These are phyloP conservation scores for Starmera dryadoides DNA, from an alignment of 805 yeast species.

Conservation along the genomic window DNA sequence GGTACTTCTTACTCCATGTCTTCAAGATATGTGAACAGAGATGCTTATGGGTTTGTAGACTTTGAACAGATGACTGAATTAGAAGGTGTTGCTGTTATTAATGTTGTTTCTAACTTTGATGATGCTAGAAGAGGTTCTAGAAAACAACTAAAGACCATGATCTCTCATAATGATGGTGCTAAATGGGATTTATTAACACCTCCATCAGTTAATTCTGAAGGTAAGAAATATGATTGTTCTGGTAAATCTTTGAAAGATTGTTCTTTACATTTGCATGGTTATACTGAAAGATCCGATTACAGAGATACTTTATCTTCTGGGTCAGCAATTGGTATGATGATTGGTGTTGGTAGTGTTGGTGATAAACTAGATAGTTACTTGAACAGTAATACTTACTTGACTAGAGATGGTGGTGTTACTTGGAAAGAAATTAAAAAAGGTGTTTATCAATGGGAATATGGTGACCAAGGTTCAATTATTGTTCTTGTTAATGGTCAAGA, in stretches of 20 bases:
- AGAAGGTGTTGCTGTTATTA: constrained; percentile 79
- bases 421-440: constrained; percentile 81
- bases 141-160: constrained; percentile 62
- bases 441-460: constrained; percentile 86
- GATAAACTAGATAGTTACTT: constrained; percentile 37
- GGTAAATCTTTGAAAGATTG: constrained; percentile 50
- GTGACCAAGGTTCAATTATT: constrained; percentile 87
- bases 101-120: constrained; percentile 53
- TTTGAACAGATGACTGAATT: constrained; percentile 76
- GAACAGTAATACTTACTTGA: constrained; percentile 64
- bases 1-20: constrained; percentile 81
- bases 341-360: constrained; percentile 95
- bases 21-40: constrained; percentile 67
- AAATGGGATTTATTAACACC: constrained; percentile 72
- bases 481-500: constrained; percentile 59
- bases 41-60: constrained; percentile 71
- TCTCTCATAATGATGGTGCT: constrained; percentile 88
- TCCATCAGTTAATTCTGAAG: constrained; percentile 57
- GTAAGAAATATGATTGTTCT: constrained; percentile 47
- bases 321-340: constrained; percentile 81
- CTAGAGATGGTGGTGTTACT: constrained; percentile 85
- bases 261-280: constrained; percentile 82
- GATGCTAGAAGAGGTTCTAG: constrained; percentile 35
- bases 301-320: constrained; percentile 85
- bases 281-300: constrained; percentile 75